Percentiles rank a stretch among this genome's conserved stretches.
These are phyloP conservation scores for Solioccasus polychromus DNA, from an alignment of 768 basidiomycete genomes.

Conservation along the genomic window DNA sequence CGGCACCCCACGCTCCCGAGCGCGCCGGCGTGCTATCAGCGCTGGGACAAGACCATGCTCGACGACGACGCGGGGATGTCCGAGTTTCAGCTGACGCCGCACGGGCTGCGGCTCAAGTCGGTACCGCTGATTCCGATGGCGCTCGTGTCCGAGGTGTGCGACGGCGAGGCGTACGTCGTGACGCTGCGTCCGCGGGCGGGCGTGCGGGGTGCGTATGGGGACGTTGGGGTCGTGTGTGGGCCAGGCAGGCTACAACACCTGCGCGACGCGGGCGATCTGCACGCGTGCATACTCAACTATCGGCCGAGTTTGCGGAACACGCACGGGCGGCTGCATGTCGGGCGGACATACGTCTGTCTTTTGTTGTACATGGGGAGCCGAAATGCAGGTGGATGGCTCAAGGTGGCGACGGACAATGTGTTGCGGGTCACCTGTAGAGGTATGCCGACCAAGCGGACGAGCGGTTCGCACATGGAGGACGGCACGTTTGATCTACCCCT, in stretches of 20 bases:
- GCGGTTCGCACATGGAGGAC: not conserved
- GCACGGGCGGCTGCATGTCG: conserved; percentile 14
- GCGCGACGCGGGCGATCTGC: conserved; percentile 13
- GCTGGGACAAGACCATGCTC: conserved; percentile 14
- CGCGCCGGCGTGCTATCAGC: conserved; percentile 22
- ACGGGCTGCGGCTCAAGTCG: conserved; percentile 17
- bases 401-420: conserved; percentile 24
- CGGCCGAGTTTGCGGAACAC: not conserved
- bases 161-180: conserved; percentile 7
- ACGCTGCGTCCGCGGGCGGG: conserved; percentile 6
- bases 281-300: conserved; percentile 25
- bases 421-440: conserved; percentile 14
- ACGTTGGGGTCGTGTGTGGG: conserved; percentile 17
- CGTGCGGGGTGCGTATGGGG: conserved; percentile 6
- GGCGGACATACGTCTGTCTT: conserved; percentile 22
- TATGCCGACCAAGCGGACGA: not conserved
- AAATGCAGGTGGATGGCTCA: conserved; percentile 17
- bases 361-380: conserved; percentile 13
- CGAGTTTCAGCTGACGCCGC: conserved; percentile 11
- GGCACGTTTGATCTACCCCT: conserved; percentile 12
- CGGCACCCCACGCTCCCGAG: conserved; percentile 17
- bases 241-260: conserved; percentile 13
- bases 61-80: conserved; percentile 9
- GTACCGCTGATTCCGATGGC: conserved; percentile 22
- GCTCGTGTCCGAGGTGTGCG: conserved; percentile 1